Evolutionary conservation across 83 land plant genomes (phyloP).

Genomic region (Picea engelmannii): DNA sequence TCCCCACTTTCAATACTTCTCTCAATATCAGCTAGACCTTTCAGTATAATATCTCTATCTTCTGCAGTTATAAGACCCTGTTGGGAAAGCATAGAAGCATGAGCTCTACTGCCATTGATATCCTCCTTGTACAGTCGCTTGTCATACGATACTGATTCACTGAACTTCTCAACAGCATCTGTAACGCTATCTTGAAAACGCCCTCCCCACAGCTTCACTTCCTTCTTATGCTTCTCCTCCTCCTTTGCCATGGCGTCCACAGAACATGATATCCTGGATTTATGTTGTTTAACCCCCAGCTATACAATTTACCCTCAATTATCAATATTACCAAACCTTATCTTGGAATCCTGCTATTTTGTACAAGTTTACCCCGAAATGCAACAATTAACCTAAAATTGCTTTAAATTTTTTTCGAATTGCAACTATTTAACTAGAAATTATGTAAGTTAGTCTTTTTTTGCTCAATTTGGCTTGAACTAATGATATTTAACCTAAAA

Average conservation of each 20-base stretch:
- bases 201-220: conserved; percentile 17
- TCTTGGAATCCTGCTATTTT: not conserved
- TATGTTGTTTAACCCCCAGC: too few relatives aligned
- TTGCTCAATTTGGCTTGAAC: not conserved
- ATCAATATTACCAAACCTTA: not conserved
- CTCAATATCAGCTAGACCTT: too few relatives aligned
- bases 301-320: not conserved
- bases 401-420: too few relatives aligned
- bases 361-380: not conserved
- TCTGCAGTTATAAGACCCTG: too few relatives aligned
- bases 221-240: conserved; percentile 35
- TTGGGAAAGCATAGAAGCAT: conserved; percentile 88
- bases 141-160: too few relatives aligned
- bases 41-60: too few relatives aligned
- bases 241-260: not conserved
- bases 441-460: too few relatives aligned
- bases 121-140: conserved; percentile 79
- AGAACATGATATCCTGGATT: too few relatives aligned
- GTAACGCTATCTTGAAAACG: too few relatives aligned
- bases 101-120: conserved; percentile 86
- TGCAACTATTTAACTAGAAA: too few relatives aligned
- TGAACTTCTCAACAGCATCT: too few relatives aligned
- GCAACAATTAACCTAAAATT: too few relatives aligned
- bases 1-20: conserved; percentile 67
- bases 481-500: not conserved